Conservation (phyloP, 495 filamentous ascomycete species). For the Daldinia concentrica region DNA sequence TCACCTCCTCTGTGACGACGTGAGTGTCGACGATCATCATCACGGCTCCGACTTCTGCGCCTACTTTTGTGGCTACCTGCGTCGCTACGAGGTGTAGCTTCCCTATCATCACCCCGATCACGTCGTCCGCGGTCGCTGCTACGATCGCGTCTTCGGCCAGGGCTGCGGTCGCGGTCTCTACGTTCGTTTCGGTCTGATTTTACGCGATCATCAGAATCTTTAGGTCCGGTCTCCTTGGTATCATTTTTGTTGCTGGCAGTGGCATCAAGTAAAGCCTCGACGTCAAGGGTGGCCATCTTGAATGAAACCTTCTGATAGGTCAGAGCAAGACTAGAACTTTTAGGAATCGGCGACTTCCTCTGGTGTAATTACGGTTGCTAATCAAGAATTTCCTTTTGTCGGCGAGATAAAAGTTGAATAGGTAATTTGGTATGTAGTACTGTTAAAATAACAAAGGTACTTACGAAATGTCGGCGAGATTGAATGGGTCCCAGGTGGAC, state of each 20-base stretch:
- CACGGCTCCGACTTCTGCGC: conserved; percentile 82
- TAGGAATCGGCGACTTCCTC: conserved; percentile 4
- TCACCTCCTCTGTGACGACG: conserved; percentile 79
- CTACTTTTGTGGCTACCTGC: conserved; percentile 86
- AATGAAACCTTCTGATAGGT: conserved; percentile 28
- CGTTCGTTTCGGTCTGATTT: conserved; percentile 47
- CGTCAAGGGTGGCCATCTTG: conserved; percentile 88
- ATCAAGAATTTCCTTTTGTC: not conserved
- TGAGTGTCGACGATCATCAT: conserved; percentile 79
- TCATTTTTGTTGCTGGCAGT: conserved; percentile 70
- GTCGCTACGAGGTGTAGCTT: conserved; percentile 79
- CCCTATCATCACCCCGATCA: conserved; percentile 54
- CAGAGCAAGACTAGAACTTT: conserved; percentile 4
- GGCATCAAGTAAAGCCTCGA: conserved; percentile 92
- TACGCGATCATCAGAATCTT: conserved; percentile 42
- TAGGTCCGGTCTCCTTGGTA: conserved; percentile 55
- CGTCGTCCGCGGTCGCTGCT: conserved; percentile 60
- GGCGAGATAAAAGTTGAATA: conserved; percentile 1
- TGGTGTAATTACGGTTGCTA: not conserved
- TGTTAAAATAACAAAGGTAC: conserved; percentile 11
- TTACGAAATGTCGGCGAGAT: conserved; percentile 18
- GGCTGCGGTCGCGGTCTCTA: conserved; percentile 59
- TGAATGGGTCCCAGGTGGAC: conserved; percentile 16
- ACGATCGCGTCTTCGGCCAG: conserved; percentile 72
- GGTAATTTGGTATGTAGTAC: not conserved